A percentile compares a stretch with the other conserved stretches of the same genome.
Evolutionary conservation across 768 basidiomycete species (phyloP).

Genomic region (Russula emetica): DNA sequence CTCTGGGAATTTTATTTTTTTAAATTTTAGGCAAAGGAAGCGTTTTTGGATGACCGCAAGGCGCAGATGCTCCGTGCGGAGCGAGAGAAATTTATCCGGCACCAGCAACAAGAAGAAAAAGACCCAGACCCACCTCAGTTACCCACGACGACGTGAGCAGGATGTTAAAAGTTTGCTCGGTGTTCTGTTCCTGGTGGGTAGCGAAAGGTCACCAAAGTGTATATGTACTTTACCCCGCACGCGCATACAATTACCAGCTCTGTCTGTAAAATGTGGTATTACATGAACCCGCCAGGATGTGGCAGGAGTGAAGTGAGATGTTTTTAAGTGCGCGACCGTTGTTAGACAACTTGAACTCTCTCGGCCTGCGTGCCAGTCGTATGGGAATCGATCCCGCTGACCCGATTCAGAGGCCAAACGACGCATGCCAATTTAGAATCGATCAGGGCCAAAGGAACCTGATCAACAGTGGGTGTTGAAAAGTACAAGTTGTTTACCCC

Average conservation of each 20-base stretch:
- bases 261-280: slow-evolving; percentile 2
- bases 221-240: not conserved
- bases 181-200: not conserved
- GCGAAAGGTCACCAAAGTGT: not conserved
- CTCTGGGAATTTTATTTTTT: slow-evolving; percentile 1
- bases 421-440: slow-evolving; percentile 19
- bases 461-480: not conserved
- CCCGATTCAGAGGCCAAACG: slow-evolving; percentile 17
- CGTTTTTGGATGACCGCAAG: slow-evolving; percentile 75
- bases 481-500: not conserved
- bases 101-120: not conserved
- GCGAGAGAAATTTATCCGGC: slow-evolving; percentile 44
- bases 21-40: slow-evolving; percentile 59
- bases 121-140: not conserved
- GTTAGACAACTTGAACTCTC: slow-evolving; percentile 3
- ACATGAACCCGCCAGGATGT: not conserved
- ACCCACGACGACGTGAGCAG: not conserved
- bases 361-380: slow-evolving; percentile 10
- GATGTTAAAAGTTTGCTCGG: not conserved
- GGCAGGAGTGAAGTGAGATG: not conserved
- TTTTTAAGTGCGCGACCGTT: not conserved
- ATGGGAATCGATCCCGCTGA: slow-evolving; percentile 1
- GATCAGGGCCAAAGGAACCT: slow-evolving; percentile 24
- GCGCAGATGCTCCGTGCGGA: slow-evolving; percentile 51
- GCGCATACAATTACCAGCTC: not conserved